A percentile compares a stretch with the other conserved stretches of the same genome.
Evolutionary conservation across 768 basidiomycete species (phyloP).

Genomic region (Paxillus rubicundulus): DNA sequence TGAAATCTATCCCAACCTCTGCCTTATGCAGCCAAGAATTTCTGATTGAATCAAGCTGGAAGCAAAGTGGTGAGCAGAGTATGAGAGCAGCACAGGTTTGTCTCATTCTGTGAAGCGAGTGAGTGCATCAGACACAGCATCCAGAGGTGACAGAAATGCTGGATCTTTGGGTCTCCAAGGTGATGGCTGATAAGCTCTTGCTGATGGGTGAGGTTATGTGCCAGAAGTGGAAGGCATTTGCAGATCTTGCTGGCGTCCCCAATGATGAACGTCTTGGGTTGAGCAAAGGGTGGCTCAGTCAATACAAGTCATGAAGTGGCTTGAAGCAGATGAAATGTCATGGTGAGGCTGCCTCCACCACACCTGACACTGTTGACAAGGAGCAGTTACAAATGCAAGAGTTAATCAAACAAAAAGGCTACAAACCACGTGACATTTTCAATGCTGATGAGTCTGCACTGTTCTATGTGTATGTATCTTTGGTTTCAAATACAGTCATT

Average conservation of each 20-base stretch:
- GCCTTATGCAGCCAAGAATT: slow-evolving; percentile 34
- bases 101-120: not conserved
- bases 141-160: slow-evolving; percentile 37
- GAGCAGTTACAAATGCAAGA: no score
- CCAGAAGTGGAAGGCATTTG: slow-evolving; percentile 10
- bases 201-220: slow-evolving; percentile 29
- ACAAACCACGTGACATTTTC: no score
- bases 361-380: no score
- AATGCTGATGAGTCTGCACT: no score
- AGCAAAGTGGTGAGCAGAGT: slow-evolving; percentile 19
- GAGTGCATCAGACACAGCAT: slow-evolving; percentile 26
- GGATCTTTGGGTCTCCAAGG: slow-evolving; percentile 37
- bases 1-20: slow-evolving; percentile 31
- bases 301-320: not conserved
- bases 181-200: slow-evolving; percentile 34
- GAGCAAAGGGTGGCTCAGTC: slow-evolving; percentile 33
- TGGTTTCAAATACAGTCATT: no score
- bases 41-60: slow-evolving; percentile 35
- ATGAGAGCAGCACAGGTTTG: slow-evolving; percentile 3
- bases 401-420: no score
- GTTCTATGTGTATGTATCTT: no score
- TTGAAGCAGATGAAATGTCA: slow-evolving; percentile 25
- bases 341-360: slow-evolving; percentile 35
- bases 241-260: slow-evolving; percentile 24
- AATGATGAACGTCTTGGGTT: slow-evolving; percentile 32